Percentiles rank a stretch among this genome's conserved stretches.
Conservation (phyloP, 768 basidiomycete genomes). For the Clitopilus hobsonii region DNA sequence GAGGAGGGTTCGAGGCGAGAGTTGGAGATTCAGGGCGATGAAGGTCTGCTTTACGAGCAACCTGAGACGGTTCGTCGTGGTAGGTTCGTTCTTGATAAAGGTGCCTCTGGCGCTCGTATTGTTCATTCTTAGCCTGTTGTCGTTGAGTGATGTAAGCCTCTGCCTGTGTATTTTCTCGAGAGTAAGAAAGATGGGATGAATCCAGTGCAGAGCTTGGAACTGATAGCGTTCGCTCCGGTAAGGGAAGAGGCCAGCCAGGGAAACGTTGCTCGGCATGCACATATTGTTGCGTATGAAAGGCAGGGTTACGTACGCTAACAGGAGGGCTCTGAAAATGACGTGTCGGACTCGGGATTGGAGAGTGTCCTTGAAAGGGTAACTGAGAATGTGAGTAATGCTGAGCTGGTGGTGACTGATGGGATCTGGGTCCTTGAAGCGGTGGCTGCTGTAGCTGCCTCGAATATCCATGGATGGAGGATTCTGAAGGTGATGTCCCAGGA, state of each 20-base stretch:
- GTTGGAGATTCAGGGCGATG: neutral
- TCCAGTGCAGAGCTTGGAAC: conserved; percentile 8
- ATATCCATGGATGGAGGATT: conserved; percentile 13
- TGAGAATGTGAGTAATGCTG: conserved; percentile 9
- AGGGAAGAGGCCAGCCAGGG: conserved; percentile 5
- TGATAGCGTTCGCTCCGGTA: conserved; percentile 8
- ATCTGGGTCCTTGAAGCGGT: conserved; percentile 8
- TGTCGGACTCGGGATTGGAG: conserved; percentile 5
- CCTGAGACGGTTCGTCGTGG: conserved; percentile 18
- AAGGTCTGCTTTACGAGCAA: neutral
- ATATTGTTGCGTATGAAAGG: conserved; percentile 3
- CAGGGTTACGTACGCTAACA: conserved; percentile 8
- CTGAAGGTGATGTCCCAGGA: conserved; percentile 14
- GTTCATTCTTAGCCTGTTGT: conserved; percentile 15
- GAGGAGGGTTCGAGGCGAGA: no score
- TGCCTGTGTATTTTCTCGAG: conserved; percentile 8
- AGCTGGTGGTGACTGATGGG: conserved; percentile 6
- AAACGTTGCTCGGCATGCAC: conserved; percentile 9
- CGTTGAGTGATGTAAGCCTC: conserved; percentile 5
- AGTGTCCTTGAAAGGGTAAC: conserved; percentile 1
- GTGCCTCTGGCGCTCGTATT: conserved; percentile 17
- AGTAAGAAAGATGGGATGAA: conserved; percentile 9
- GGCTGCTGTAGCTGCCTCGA: conserved; percentile 19
- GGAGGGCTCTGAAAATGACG: conserved; percentile 9
- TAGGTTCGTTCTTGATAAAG: conserved; percentile 20